Evolutionary conservation across 164 flowering plant species (phyloP), one percentile per base, ranked within the genome.

Genomic region (Houttuynia cordata): DNA sequence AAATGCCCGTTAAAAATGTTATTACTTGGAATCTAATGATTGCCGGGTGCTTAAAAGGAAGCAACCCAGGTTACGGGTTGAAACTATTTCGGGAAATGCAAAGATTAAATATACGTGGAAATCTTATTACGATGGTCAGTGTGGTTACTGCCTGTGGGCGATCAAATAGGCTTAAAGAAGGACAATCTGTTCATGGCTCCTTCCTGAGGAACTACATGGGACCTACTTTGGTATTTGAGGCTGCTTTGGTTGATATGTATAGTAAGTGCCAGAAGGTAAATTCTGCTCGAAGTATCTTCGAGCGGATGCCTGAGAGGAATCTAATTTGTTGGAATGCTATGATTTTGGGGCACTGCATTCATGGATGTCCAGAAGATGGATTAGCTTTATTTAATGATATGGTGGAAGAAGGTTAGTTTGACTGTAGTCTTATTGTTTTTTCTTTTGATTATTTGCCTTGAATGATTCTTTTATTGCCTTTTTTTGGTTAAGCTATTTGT

Each of bases 291-390:
- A 70, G 51, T 40, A 67, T 87, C 40, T 89, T 85, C 58, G 79
- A 83, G 60, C 67, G 67, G 42, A 65, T 80, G 76, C n/a, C 18
- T 20, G 51, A 51, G 53, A 78, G 71, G 74, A 85, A 87, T 73
- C 59, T 79, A 65, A 76, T 79, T 42, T 79, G 78, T 55, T 89
- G 88, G 91, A 89, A 85, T 81, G 76, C 88, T 34, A 87, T 89
- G 87, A 75, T 87, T 60, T 68, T 85, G 74, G 94, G 86, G 23
- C 78, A 85, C 60, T 79, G 83, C 67, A 70, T 83, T 68, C 83
- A 80, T 70, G 97, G 91, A 23, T 68, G 72, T 59, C 77, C 90
- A 8, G 60, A 67, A 51, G 84, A 83, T 60, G 93, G 92, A 51
- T 73, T 88, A 24, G 56, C 47, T 14, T 62, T 86, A 57, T 88